phyloP scores from a whole-genome alignment of 371 early-diverging fungal species.

The Mortierella sp. region DNA sequence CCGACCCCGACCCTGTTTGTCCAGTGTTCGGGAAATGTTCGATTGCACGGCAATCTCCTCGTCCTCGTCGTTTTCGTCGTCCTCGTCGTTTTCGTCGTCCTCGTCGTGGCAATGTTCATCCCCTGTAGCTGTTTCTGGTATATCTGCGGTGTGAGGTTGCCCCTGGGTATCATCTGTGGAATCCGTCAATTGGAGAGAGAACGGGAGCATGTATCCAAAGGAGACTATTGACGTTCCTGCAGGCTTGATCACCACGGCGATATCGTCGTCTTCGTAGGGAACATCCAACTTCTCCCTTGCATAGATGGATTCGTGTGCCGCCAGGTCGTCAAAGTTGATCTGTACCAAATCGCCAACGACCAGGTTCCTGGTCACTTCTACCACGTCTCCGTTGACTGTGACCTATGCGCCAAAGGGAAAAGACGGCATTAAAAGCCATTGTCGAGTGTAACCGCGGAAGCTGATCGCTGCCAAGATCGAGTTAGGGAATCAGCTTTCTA shows the following conservation, averaged over 20 bases:
- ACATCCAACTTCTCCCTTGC: conserved; percentile 55
- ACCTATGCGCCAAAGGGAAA: conserved; percentile 34
- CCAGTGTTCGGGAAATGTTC: conserved; percentile 35
- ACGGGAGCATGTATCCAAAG: conserved; percentile 33
- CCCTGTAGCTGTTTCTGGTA: not conserved
- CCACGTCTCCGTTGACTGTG: conserved; percentile 57
- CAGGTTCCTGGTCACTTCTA: conserved; percentile 60
- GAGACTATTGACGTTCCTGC: conserved; percentile 60
- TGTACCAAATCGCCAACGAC: conserved; percentile 57
- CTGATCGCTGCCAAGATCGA: not conserved
- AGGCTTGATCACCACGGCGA: conserved; percentile 66
- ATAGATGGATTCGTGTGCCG: conserved; percentile 53
- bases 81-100: conserved; percentile 32
- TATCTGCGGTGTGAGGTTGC: not conserved
- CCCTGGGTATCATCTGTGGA: not conserved
- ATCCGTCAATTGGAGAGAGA: conserved; percentile 16
- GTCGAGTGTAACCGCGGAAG: not conserved
- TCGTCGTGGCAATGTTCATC: conserved; percentile 8
- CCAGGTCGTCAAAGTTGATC: conserved; percentile 54
- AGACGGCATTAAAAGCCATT: not conserved
- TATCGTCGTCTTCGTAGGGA: conserved; percentile 58
- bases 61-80: conserved; percentile 32
- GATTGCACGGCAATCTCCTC: conserved; percentile 49
- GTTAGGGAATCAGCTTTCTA: not conserved
- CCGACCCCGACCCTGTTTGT: conserved; percentile 27